These are phyloP conservation scores for Russula lepida DNA, from an alignment of 768 basidiomycete species.

Conservation along the genomic window DNA sequence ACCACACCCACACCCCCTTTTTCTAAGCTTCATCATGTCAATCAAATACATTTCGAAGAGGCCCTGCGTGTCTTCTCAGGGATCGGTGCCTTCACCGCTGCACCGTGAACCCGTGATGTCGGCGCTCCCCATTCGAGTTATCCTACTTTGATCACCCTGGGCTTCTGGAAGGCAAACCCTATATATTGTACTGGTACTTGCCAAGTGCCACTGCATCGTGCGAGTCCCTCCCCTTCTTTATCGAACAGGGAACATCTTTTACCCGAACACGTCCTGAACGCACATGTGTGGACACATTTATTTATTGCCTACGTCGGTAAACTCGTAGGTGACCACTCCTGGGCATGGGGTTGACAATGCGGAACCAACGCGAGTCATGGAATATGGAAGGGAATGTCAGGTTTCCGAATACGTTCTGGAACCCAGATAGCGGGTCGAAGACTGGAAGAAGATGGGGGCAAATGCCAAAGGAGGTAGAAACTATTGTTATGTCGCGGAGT, in stretches of 20 bases:
- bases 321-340: not conserved
- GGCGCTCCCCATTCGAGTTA: not conserved
- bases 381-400: too few species aligned
- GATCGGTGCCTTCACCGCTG: not conserved
- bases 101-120: not conserved
- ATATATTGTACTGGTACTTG: not conserved
- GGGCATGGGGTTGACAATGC: not conserved
- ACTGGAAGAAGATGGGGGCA: too few species aligned
- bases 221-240: not conserved
- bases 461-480: not conserved
- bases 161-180: not conserved
- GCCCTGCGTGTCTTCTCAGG: not conserved
- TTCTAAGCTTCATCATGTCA: conserved; percentile 4
- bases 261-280: not conserved
- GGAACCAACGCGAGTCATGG: too few species aligned
- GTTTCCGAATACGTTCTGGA: not conserved
- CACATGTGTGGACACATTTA: not conserved
- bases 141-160: not conserved
- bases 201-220: not conserved
- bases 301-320: not conserved
- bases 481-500: not conserved
- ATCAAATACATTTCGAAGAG: not conserved
- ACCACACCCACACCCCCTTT: not conserved
- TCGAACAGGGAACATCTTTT: not conserved
- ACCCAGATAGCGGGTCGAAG: not conserved